Evolutionary conservation across 768 basidiomycete genomes (phyloP).

Genomic region (Hypsizygus marmoreus): DNA sequence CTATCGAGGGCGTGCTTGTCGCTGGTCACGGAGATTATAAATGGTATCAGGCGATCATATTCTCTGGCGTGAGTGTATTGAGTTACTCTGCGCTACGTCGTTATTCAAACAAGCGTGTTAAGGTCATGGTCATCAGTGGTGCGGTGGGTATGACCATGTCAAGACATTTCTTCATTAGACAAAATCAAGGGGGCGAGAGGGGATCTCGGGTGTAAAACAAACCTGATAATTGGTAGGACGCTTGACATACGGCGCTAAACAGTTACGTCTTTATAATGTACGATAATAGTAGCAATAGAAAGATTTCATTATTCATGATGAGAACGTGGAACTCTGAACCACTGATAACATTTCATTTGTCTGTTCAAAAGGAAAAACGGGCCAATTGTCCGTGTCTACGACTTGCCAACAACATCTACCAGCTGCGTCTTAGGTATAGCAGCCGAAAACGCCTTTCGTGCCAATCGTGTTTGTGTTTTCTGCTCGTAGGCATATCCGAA

Average conservation of each 20-base stretch:
- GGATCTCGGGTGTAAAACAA: constrained; percentile 12
- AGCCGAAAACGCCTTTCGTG: constrained; percentile 47
- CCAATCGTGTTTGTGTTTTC: constrained; percentile 53
- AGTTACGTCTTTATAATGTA: too few relatives aligned
- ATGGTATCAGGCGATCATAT: constrained; percentile 42
- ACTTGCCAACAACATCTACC: constrained; percentile 33
- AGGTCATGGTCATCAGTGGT: constrained; percentile 21
- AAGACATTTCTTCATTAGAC: constrained; percentile 18
- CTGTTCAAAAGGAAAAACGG: too few relatives aligned
- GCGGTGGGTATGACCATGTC: constrained; percentile 19
- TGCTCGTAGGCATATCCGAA: constrained; percentile 71
- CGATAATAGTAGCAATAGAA: too few relatives aligned
- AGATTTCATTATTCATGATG: too few relatives aligned
- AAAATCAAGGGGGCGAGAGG: constrained; percentile 8
- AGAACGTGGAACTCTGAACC: too few relatives aligned
- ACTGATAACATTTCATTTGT: too few relatives aligned
- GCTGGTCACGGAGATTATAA: constrained; percentile 20
- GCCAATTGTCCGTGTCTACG: too few relatives aligned
- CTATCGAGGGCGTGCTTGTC: constrained; percentile 49
- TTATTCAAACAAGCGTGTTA: not conserved
- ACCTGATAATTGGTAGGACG: too few relatives aligned
- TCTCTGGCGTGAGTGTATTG: constrained; percentile 38
- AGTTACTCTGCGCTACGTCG: not conserved
- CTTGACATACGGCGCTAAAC: too few relatives aligned
- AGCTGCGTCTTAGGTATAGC: constrained; percentile 60